Evolutionary conservation across 805 yeast genomes (phyloP).

Genomic region (Spathaspora gorwiae): DNA sequence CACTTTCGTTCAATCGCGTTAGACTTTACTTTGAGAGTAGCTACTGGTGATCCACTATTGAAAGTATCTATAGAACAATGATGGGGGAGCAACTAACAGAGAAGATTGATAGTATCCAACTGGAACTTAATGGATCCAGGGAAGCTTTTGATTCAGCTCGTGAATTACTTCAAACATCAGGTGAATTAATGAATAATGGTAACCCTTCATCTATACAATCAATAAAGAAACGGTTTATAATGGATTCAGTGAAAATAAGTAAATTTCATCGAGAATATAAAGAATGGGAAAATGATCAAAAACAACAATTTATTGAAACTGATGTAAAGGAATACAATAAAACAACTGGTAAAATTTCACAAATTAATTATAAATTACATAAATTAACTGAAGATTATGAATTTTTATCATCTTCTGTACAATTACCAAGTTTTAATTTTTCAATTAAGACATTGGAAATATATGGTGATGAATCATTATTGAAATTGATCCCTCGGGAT

Average conservation of each 20-base stretch:
- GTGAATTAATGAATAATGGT: slow-evolving; percentile 4
- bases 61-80: too few relatives aligned
- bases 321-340: slow-evolving; percentile 28
- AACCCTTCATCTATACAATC: background rate
- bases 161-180: slow-evolving; percentile 6
- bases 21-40: too few relatives aligned
- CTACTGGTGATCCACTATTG: too few relatives aligned
- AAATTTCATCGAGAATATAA: slow-evolving; percentile 26
- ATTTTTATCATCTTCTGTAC: slow-evolving; percentile 15
- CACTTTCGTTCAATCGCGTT: too few relatives aligned
- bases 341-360: slow-evolving; percentile 23
- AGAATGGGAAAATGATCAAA: slow-evolving; percentile 21
- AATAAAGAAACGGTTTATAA: slow-evolving; percentile 15
- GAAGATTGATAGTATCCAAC: background rate
- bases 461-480: slow-evolving; percentile 18
- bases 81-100: background rate
- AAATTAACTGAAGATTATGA: slow-evolving; percentile 20
- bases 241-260: slow-evolving; percentile 33
- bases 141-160: slow-evolving; percentile 13
- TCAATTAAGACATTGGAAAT: slow-evolving; percentile 24
- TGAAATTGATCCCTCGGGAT: slow-evolving; percentile 9
- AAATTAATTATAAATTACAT: slow-evolving; percentile 22
- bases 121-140: slow-evolving; percentile 2
- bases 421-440: slow-evolving; percentile 24
- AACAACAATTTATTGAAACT: slow-evolving; percentile 15